These are phyloP conservation scores for Vachellia collinsii DNA, from an alignment of 306 rosid species.

Conservation along the genomic window DNA sequence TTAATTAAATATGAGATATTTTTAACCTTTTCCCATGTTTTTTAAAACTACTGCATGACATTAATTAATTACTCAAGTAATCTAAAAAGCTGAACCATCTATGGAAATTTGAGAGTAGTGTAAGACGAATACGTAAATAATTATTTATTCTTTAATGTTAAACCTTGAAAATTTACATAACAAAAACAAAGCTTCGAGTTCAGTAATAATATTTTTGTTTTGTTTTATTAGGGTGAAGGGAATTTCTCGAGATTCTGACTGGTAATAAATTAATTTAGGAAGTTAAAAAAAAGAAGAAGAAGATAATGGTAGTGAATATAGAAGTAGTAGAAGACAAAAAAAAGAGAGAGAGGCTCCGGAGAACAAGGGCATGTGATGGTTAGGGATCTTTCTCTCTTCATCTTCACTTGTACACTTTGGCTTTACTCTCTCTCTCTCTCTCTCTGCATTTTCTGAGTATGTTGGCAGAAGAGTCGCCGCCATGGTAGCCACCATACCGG, in stretches of 20 bases:
- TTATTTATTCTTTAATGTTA: not conserved
- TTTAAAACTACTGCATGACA: not conserved
- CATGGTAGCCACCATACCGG: not conserved
- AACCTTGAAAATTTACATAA: not conserved
- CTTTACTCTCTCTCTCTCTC: not conserved
- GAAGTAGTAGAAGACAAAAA: not conserved
- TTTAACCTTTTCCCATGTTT: not conserved
- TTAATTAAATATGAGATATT: not conserved
- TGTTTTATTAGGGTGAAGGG: not conserved
- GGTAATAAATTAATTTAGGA: not conserved
- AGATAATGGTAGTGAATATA: not conserved
- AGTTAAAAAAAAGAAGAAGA: not conserved
- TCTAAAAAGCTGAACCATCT: not conserved
- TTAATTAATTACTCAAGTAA: too few relatives aligned
- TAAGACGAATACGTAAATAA: not conserved
- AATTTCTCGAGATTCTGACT: constrained; percentile 40
- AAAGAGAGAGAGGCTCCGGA: constrained; percentile 24
- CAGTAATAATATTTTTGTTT: not conserved
- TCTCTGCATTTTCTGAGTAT: not conserved
- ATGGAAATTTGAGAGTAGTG: not conserved
- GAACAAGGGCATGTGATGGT: constrained; percentile 51
- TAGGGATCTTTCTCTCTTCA: not conserved
- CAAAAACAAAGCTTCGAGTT: not conserved
- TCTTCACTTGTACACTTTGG: not conserved
- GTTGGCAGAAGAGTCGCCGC: constrained; percentile 38